phyloP scores from a whole-genome alignment of 2,329 filamentous ascomycete species.

The Cryphonectria nitschkei region DNA sequence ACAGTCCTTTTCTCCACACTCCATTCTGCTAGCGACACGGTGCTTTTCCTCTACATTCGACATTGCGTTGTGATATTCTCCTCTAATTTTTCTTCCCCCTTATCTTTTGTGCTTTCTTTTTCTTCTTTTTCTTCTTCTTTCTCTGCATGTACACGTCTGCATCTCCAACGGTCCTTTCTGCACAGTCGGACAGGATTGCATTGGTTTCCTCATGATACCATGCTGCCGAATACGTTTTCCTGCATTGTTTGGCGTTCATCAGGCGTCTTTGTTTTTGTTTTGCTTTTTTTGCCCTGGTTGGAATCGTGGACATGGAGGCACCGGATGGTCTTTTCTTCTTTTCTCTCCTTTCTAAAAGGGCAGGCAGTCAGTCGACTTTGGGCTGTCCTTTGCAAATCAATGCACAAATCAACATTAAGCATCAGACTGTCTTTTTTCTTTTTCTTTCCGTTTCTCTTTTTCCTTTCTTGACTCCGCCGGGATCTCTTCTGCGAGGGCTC shows the following conservation, averaged over 20 bases:
- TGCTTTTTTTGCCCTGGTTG: not conserved
- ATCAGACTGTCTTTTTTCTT: not conserved
- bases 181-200: slow-evolving; percentile 14
- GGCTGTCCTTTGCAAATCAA: not conserved
- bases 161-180: slow-evolving; percentile 4
- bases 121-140: not conserved
- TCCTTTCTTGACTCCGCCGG: not conserved
- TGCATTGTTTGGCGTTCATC: slow-evolving; percentile 26
- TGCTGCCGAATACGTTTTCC: slow-evolving; percentile 19
- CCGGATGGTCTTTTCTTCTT: not conserved
- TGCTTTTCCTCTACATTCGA: not conserved
- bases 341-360: slow-evolving; percentile 12
- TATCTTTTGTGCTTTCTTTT: not conserved
- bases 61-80: not conserved
- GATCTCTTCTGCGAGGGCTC: not conserved
- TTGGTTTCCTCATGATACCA: slow-evolving; percentile 22
- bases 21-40: not conserved
- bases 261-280: not conserved
- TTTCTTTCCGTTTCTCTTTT: not conserved
- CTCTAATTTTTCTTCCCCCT: not conserved
- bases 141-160: slow-evolving; percentile 10
- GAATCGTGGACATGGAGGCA: not conserved
- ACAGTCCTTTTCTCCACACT: not conserved
- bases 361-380: not conserved
- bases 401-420: not conserved